Percentiles rank a stretch among this genome's conserved stretches.
Conservation (phyloP, 2,329 filamentous ascomycete species). For the Raffaelea arxii region DNA sequence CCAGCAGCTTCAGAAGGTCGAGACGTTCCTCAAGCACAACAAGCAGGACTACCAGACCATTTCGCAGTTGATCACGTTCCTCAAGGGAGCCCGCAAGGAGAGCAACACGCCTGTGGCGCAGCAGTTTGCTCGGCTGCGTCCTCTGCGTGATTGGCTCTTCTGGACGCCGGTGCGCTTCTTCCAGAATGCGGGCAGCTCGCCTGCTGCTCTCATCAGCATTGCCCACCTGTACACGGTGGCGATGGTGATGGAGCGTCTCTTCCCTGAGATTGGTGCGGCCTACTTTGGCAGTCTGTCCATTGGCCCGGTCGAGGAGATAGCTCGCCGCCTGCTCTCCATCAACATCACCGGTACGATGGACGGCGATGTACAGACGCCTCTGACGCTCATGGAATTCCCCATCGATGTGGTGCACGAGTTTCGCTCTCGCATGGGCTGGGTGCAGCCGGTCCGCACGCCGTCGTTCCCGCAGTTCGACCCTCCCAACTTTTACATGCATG, state of each 20-base stretch:
- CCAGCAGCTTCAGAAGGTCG: slow-evolving; percentile 57
- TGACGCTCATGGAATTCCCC: slow-evolving; percentile 63
- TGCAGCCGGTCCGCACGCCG: slow-evolving; percentile 46
- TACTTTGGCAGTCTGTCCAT: slow-evolving; percentile 79
- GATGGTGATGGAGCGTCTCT: slow-evolving; percentile 79
- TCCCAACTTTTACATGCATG: slow-evolving; percentile 42
- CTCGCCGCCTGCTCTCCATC: slow-evolving; percentile 61
- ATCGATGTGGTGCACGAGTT: slow-evolving; percentile 61
- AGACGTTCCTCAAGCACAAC: slow-evolving; percentile 57
- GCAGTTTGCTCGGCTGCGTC: slow-evolving; percentile 83
- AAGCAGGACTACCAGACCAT: slow-evolving; percentile 61
- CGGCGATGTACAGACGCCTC: slow-evolving; percentile 48
- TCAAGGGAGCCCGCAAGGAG: slow-evolving; percentile 63
- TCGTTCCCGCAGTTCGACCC: slow-evolving; percentile 52
- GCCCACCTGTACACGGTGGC: slow-evolving; percentile 88
- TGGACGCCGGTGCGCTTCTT: slow-evolving; percentile 86
- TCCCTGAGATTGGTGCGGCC: slow-evolving; percentile 80
- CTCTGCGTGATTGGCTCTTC: slow-evolving; percentile 86
- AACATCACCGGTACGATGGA: slow-evolving; percentile 49
- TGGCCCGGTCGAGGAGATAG: slow-evolving; percentile 76
- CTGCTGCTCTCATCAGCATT: slow-evolving; percentile 71
- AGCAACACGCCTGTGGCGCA: slow-evolving; percentile 62
- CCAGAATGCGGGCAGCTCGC: slow-evolving; percentile 64
- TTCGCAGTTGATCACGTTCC: slow-evolving; percentile 60
- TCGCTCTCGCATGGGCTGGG: slow-evolving; percentile 59